Evolutionary conservation across 352 stramenopile species (phyloP).

Genomic region (Elongisporangium senticosum): DNA sequence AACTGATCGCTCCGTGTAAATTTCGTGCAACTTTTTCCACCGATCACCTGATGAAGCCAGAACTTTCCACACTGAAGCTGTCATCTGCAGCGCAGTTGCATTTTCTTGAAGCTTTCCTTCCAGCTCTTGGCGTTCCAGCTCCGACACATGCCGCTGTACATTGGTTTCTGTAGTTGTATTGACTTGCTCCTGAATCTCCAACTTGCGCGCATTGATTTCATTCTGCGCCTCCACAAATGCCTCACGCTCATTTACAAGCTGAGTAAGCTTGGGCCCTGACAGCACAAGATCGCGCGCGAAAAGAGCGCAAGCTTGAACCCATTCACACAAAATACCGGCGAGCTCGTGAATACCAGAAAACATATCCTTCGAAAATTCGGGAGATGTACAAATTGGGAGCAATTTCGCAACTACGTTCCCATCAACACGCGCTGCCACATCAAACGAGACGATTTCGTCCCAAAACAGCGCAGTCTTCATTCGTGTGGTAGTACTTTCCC

Average conservation of each 20-base stretch:
- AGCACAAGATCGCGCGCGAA: slow-evolving; percentile 50
- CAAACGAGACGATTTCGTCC: slow-evolving; percentile 34
- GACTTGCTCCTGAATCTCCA: slow-evolving; percentile 34
- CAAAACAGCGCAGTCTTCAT: slow-evolving; percentile 44
- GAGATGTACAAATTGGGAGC: slow-evolving; percentile 48
- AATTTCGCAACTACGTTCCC: slow-evolving; percentile 51
- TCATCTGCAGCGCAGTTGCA: slow-evolving; percentile 47
- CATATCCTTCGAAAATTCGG: slow-evolving; percentile 54
- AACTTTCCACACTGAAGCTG: slow-evolving; percentile 46
- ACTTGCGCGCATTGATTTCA: slow-evolving; percentile 22
- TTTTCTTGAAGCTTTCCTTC: slow-evolving; percentile 50
- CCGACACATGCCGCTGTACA: slow-evolving; percentile 32
- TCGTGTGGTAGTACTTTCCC: slow-evolving; percentile 28
- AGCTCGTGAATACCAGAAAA: slow-evolving; percentile 46
- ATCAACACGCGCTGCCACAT: slow-evolving; percentile 28
- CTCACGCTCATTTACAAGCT: slow-evolving; percentile 42
- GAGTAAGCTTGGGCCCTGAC: slow-evolving; percentile 43
- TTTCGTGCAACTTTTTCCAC: slow-evolving; percentile 34
- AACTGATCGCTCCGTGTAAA: slow-evolving; percentile 28
- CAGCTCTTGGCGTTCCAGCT: slow-evolving; percentile 40
- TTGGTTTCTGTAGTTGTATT: slow-evolving; percentile 27
- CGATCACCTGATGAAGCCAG: slow-evolving; percentile 31
- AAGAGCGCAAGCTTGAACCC: slow-evolving; percentile 44
- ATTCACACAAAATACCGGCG: slow-evolving; percentile 54
- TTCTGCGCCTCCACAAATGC: slow-evolving; percentile 30